Evolutionary conservation across 176 grass and related monocot species (phyloP).

Genomic region (Carex myosuroides): DNA sequence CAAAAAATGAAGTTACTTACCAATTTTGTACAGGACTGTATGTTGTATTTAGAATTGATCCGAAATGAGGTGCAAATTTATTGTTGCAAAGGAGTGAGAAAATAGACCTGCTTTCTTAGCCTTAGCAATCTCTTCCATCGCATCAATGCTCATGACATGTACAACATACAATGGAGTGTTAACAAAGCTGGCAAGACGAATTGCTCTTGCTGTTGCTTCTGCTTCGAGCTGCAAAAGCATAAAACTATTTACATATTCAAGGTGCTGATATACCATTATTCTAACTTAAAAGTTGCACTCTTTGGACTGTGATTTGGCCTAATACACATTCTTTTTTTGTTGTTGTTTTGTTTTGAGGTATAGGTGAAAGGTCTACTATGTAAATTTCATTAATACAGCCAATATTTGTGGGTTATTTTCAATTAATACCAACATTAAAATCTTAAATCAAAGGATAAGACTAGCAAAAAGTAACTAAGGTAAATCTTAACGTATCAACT

Average conservation of each 20-base stretch:
- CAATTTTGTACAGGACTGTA: conserved; percentile 11
- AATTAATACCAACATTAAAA: neutral
- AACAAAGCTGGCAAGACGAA: conserved; percentile 67
- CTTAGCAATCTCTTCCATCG: conserved; percentile 93
- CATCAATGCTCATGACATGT: conserved; percentile 97
- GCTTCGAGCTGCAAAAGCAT: conserved; percentile 67
- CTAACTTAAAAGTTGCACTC: neutral
- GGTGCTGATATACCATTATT: neutral
- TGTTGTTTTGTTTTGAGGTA: neutral
- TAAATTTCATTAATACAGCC: neutral
- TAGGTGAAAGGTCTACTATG: neutral
- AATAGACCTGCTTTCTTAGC: conserved; percentile 76
- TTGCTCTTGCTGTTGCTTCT: conserved; percentile 88
- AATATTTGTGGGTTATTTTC: neutral
- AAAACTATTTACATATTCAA: neutral
- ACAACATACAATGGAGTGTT: conserved; percentile 91
- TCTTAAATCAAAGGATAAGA: neutral
- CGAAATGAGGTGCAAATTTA: neutral
- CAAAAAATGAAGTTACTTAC: conserved; percentile 20
- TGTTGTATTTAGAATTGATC: conserved; percentile 5
- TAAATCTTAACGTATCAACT: neutral
- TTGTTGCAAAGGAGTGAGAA: conserved; percentile 7
- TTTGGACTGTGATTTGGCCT: neutral
- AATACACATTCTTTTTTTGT: neutral
- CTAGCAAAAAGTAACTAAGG: neutral